Conservation (phyloP, 2,329 filamentous ascomycete species). For the Arthrobotrys entomopaga region DNA sequence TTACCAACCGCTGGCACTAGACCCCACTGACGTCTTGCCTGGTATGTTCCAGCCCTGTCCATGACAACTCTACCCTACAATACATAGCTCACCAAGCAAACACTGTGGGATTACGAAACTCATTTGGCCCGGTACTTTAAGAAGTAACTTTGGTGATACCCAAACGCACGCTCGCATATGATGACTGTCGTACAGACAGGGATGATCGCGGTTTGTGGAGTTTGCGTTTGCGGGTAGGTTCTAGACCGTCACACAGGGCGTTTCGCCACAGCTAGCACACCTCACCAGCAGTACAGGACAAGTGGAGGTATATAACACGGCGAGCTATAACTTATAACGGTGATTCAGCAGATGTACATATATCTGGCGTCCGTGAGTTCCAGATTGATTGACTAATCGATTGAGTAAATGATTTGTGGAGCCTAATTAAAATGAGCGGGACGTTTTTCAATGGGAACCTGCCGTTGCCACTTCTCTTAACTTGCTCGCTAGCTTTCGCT, state of each 20-base stretch:
- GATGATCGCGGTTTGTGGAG: constrained; percentile 26
- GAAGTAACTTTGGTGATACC: not conserved
- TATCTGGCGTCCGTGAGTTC: constrained; percentile 35
- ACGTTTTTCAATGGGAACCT: constrained; percentile 16
- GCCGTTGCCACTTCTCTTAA: constrained; percentile 4
- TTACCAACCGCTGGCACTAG: constrained; percentile 16
- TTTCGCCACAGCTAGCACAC: not conserved
- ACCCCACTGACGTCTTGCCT: constrained; percentile 33
- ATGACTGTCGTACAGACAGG: constrained; percentile 47
- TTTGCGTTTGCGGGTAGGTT: constrained; percentile 50
- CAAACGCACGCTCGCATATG: constrained; percentile 26
- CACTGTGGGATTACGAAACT: no score
- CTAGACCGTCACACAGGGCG: constrained; percentile 45
- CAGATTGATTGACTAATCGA: constrained; percentile 40
- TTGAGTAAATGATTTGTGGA: constrained; percentile 6
- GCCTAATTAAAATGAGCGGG: constrained; percentile 10
- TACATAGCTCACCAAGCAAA: not conserved
- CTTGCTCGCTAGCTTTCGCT: no score
- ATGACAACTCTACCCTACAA: not conserved
- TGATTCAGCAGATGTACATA: constrained; percentile 31
- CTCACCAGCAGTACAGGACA: constrained; percentile 4
- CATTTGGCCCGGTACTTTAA: not conserved
- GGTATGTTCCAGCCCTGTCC: constrained; percentile 6
- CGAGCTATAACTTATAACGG: constrained; percentile 18
- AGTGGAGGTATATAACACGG: constrained; percentile 29